phyloP scores from a whole-genome alignment of 345 rosid genomes.

The Punica granatum region DNA sequence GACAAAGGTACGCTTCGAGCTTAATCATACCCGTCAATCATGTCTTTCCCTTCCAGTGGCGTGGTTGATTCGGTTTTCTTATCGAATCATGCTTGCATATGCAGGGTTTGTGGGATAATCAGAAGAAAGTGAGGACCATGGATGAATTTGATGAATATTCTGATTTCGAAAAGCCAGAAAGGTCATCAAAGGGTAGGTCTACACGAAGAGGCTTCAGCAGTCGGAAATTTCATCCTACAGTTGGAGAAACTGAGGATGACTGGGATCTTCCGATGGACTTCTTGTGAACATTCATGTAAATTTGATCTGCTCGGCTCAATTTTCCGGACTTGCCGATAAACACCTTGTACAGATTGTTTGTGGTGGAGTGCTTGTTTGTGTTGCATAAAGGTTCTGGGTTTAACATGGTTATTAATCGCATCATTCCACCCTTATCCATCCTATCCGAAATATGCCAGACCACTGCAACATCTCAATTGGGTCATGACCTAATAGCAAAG shows the following conservation, averaged over 20 bases:
- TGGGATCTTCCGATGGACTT: conserved; percentile 63
- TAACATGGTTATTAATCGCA: too few species aligned
- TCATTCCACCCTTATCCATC: too few species aligned
- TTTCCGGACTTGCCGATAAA: background rate
- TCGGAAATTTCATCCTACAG: conserved; percentile 23
- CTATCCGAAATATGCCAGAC: too few species aligned
- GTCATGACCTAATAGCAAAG: background rate
- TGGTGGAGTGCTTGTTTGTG: too few species aligned
- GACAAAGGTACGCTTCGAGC: conserved; percentile 49
- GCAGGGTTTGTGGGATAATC: conserved; percentile 75
- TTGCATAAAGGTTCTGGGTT: too few species aligned
- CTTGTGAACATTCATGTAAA: conserved; percentile 19
- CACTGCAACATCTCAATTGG: background rate
- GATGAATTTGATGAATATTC: conserved; percentile 33
- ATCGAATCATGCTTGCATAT: background rate
- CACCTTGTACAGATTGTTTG: background rate
- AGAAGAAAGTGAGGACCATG: conserved; percentile 20
- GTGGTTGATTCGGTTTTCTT: background rate
- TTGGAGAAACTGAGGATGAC: conserved; percentile 30
- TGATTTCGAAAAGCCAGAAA: conserved; percentile 29
- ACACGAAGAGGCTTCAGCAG: conserved; percentile 17
- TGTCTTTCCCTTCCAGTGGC: background rate
- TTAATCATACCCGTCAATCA: background rate
- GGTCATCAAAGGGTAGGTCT: conserved; percentile 14
- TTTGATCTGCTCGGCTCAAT: background rate